Base-by-base conservation (phyloP, 768 basidiomycete species). In the Suillus subluteus region DNA sequence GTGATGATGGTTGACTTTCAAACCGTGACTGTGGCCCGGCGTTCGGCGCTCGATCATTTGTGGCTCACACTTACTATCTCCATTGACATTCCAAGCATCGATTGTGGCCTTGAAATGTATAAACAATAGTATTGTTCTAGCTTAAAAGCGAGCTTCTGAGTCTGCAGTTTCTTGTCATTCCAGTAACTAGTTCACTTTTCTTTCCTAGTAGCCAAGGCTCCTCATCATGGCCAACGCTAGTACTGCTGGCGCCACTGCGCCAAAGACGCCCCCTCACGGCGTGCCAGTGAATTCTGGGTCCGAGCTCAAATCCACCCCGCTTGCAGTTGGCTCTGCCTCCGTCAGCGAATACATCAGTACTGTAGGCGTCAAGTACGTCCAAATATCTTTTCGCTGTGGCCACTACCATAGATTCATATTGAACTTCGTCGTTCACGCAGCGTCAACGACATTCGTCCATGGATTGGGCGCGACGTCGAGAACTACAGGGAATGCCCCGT, bases 261-360 rank as follows among this genome's bases (percentile, higher is more conserved):
- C 8, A 40, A 58, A 23, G 9, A 58, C 58, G 4, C 38, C 56
- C 23, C 52, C 52, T 16, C 56, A 12, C 9, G 21, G 55, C 21
- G 26, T 26, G 26, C 26, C 26, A 26, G 21, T 35, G 6, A 13
- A 37, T 21, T 21, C 55, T 46, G 18, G 6, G 12, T n/a, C 23
- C 0, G 8, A 46, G 44, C 40, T 40, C 37, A 62, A 64, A 16
- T 56, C 55, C 21, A 64, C 55, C 52, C 63, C 56, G 4, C 38
- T 30, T 52, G 63, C 63, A 21, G 16, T 52, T 15, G 63, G 63
- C 16, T 35, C 63, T 21, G 55, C 63, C 8, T 23, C 15, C 1
- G 11, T 41, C 21, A 64, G 63, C 37, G 55, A 64, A 40, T 6
- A n/a, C 7, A 64, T 64, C 11, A 8, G 50, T 38, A 12, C 50